A percentile compares a stretch with the other conserved stretches of the same genome.
Evolutionary conservation across 2,329 filamentous ascomycete genomes (phyloP).

Genomic region (Phialophora macrospora): DNA sequence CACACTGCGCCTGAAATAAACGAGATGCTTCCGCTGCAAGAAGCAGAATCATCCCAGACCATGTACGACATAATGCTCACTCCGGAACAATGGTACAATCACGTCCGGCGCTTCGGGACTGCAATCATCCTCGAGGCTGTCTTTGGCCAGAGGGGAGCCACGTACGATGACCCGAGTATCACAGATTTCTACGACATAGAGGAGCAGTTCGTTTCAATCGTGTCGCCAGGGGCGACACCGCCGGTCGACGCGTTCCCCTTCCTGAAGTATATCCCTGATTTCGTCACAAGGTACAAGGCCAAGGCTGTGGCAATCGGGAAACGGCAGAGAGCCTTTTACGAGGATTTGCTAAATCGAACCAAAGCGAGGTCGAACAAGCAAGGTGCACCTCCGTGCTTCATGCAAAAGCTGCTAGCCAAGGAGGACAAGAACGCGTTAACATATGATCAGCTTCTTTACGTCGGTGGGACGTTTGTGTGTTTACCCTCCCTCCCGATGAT

Average conservation of each 20-base stretch:
- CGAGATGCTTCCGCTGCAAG: conserved; percentile 31
- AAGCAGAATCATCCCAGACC: conserved; percentile 32
- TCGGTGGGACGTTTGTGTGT: conserved; percentile 21
- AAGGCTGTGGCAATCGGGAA: conserved; percentile 38
- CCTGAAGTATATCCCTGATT: conserved; percentile 51
- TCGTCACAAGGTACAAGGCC: conserved; percentile 54
- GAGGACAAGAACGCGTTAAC: conserved; percentile 18
- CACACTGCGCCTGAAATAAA: conserved; percentile 15
- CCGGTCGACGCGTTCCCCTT: conserved; percentile 52
- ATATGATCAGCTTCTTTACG: conserved; percentile 20
- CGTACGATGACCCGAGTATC: conserved; percentile 18
- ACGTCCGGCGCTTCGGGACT: conserved; percentile 23
- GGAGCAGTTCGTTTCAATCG: conserved; percentile 16
- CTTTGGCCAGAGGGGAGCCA: conserved; percentile 23
- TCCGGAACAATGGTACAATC: conserved; percentile 17
- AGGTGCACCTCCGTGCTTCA: conserved; percentile 27
- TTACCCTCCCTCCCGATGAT: not conserved
- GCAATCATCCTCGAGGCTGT: conserved; percentile 24
- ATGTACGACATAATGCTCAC: conserved; percentile 48
- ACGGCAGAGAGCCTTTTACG: conserved; percentile 19
- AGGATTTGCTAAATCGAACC: conserved; percentile 15
- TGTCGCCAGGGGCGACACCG: conserved; percentile 20
- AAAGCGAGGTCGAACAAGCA: conserved; percentile 7
- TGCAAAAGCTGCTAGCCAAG: conserved; percentile 20
- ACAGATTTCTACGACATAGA: conserved; percentile 20